phyloP scores from a whole-genome alignment of 768 basidiomycete genomes.

The Sporobolomyces roseus region DNA sequence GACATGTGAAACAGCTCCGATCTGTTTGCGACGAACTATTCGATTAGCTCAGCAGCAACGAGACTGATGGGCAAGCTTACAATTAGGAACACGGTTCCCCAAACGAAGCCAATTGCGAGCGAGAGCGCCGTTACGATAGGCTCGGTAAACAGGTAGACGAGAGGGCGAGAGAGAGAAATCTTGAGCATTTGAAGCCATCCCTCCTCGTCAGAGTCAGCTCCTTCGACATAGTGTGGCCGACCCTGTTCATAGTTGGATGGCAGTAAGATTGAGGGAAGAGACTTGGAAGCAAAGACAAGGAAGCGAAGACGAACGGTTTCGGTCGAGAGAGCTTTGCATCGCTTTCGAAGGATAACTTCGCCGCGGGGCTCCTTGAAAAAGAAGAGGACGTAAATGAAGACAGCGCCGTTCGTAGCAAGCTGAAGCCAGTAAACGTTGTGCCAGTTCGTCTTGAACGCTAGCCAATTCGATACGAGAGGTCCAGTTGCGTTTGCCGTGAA shows the following conservation, averaged over 20 bases:
- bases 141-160: constrained; percentile 37
- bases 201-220: constrained; percentile 22
- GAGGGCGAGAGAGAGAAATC: constrained; percentile 25
- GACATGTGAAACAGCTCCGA: constrained; percentile 30
- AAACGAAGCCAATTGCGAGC: constrained; percentile 8
- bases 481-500: constrained; percentile 41
- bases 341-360: constrained; percentile 40
- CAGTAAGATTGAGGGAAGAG: too few species aligned
- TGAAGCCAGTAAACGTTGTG: constrained; percentile 41
- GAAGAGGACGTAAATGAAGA: constrained; percentile 34
- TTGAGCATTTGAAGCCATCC: constrained; percentile 22
- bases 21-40: too few species aligned
- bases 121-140: constrained; percentile 33
- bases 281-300: too few species aligned
- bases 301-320: too few species aligned
- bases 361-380: constrained; percentile 34
- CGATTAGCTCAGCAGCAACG: too few species aligned
- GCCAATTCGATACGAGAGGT: constrained; percentile 40
- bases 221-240: constrained; percentile 39
- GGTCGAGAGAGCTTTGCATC: constrained; percentile 14
- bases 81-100: constrained; percentile 26
- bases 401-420: constrained; percentile 31
- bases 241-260: too few species aligned
- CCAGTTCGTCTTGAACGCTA: constrained; percentile 40
- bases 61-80: too few species aligned